phyloP scores from a whole-genome alignment of 306 rosid species.

The Lablab purpureus region DNA sequence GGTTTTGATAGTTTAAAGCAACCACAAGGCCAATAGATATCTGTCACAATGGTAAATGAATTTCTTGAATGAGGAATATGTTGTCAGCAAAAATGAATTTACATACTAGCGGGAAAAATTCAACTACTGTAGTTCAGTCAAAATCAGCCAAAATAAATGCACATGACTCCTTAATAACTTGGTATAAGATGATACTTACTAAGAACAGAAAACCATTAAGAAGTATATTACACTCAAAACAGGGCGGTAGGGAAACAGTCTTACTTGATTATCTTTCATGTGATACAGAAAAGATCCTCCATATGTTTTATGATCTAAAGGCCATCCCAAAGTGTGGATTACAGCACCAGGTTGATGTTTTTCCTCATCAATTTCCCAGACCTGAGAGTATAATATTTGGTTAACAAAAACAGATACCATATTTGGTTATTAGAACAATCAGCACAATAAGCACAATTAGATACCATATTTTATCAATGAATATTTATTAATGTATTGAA shows the following conservation, averaged over 20 bases:
- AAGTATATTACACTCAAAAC: neutral
- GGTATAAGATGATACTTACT: slow-evolving; percentile 28
- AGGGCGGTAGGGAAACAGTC: neutral
- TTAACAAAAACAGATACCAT: slow-evolving; percentile 18
- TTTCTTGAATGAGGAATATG: slow-evolving; percentile 34
- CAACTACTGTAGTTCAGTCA: slow-evolving; percentile 27
- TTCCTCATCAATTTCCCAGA: slow-evolving; percentile 88
- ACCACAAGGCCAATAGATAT: slow-evolving; percentile 87
- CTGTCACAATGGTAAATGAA: slow-evolving; percentile 56
- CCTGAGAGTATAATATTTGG: slow-evolving; percentile 56
- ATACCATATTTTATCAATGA: no score
- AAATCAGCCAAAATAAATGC: slow-evolving; percentile 28
- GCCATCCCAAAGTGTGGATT: slow-evolving; percentile 96
- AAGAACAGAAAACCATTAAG: slow-evolving; percentile 12
- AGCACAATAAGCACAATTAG: no score
- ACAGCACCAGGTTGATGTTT: slow-evolving; percentile 89
- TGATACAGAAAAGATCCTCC: slow-evolving; percentile 98
- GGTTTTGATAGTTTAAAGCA: slow-evolving; percentile 88
- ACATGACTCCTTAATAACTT: slow-evolving; percentile 7
- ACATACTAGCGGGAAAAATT: slow-evolving; percentile 3
- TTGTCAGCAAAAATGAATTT: slow-evolving; percentile 22
- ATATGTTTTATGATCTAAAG: slow-evolving; percentile 85
- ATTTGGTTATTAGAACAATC: slow-evolving; percentile 5
- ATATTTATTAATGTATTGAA: slow-evolving; percentile 8
- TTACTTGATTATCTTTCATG: slow-evolving; percentile 90